Conservation (phyloP, 257 asterid genomes). For the Avicennia marina region DNA sequence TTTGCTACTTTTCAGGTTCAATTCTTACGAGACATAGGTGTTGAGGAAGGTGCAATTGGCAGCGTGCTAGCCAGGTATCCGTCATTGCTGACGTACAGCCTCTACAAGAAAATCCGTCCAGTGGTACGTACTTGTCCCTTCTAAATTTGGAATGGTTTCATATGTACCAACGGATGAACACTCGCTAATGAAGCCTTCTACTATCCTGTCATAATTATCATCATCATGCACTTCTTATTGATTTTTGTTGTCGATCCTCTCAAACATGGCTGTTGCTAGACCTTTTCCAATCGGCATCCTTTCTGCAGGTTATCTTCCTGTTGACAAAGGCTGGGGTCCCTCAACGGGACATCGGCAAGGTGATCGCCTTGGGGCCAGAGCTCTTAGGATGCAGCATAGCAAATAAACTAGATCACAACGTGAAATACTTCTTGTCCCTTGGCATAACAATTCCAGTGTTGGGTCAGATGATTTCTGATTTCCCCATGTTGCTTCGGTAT, state of each 20-base stretch:
- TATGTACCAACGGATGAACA: no score
- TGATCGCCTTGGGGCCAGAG: slow-evolving; percentile 74
- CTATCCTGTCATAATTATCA: no score
- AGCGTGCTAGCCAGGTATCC: slow-evolving; percentile 68
- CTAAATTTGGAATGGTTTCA: not conserved
- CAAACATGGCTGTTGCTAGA: no score
- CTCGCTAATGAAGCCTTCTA: no score
- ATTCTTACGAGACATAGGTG: slow-evolving; percentile 81
- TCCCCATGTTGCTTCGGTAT: slow-evolving; percentile 80
- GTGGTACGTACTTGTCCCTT: slow-evolving; percentile 42
- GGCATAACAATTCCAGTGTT: slow-evolving; percentile 60
- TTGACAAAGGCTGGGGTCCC: slow-evolving; percentile 86
- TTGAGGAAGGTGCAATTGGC: slow-evolving; percentile 70
- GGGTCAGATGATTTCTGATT: slow-evolving; percentile 80
- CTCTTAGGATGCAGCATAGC: slow-evolving; percentile 87
- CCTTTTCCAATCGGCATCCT: not conserved
- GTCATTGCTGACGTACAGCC: slow-evolving; percentile 80
- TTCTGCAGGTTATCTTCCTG: slow-evolving; percentile 66
- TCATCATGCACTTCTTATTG: no score
- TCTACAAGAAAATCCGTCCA: slow-evolving; percentile 86
- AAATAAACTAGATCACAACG: slow-evolving; percentile 76
- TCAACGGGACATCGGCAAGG: slow-evolving; percentile 72
- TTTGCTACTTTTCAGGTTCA: slow-evolving; percentile 50
- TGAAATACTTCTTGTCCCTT: slow-evolving; percentile 78
- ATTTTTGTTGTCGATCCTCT: no score